These are phyloP conservation scores for Phialophora chinensis DNA, from an alignment of 2,329 filamentous ascomycete species.

Conservation along the genomic window DNA sequence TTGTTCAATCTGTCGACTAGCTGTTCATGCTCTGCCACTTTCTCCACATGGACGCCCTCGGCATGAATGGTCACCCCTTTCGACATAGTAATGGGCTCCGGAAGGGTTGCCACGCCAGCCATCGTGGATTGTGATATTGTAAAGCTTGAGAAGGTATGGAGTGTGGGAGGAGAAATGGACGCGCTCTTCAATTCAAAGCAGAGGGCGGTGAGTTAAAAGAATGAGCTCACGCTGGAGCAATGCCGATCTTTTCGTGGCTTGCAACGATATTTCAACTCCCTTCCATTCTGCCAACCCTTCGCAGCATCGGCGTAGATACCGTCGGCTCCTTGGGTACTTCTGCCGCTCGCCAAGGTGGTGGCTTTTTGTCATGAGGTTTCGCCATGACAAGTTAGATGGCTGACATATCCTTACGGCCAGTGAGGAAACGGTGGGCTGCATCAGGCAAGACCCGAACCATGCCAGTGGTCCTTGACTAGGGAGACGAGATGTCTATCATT, in stretches of 20 bases:
- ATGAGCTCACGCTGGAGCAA: conserved; percentile 1
- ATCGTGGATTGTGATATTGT: conserved; percentile 9
- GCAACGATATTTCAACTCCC: neutral
- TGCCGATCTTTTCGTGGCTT: neutral
- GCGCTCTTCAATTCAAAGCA: neutral
- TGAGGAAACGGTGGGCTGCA: neutral
- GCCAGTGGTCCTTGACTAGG: neutral
- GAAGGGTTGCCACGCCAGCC: conserved; percentile 18
- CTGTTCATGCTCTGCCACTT: conserved; percentile 24
- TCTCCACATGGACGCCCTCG: conserved; percentile 24
- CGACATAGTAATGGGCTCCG: conserved; percentile 21
- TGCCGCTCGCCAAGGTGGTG: neutral
- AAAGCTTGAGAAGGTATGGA: neutral
- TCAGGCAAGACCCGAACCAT: neutral
- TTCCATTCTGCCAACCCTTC: neutral
- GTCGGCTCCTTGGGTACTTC: conserved; percentile 2
- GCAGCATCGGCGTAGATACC: conserved; percentile 11
- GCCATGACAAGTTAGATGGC: neutral
- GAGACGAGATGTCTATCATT: neutral
- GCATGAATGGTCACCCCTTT: conserved; percentile 11
- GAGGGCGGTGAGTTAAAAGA: neutral
- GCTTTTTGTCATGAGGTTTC: conserved; percentile 3
- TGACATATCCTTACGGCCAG: neutral
- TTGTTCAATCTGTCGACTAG: conserved; percentile 24
- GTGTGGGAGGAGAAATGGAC: neutral